Evolutionary conservation across 805 yeast species (phyloP).

Genomic region (Nakazawaea peltata): DNA sequence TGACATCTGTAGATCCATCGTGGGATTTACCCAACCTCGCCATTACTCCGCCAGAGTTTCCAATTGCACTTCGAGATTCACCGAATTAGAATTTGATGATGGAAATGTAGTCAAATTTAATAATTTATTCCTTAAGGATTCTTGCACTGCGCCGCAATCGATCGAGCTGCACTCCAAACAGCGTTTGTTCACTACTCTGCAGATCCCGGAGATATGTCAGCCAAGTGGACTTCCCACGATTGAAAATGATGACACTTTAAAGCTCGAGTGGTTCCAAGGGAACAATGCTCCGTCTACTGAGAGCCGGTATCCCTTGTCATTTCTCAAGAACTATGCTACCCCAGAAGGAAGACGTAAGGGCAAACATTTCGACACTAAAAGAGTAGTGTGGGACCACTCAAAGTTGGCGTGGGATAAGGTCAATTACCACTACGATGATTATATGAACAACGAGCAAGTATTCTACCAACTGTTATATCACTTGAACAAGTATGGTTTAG

Average conservation of each 20-base stretch:
- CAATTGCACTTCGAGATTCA: slow-evolving; percentile 3
- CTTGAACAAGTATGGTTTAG: slow-evolving; percentile 49
- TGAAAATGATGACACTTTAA: slow-evolving; percentile 24
- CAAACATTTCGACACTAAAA: slow-evolving; percentile 26
- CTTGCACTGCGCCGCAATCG: slow-evolving; percentile 40
- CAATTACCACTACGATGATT: slow-evolving; percentile 30
- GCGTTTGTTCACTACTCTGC: slow-evolving; percentile 56
- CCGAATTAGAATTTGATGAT: slow-evolving; percentile 9
- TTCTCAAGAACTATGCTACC: slow-evolving; percentile 37
- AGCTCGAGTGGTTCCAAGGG: slow-evolving; percentile 43
- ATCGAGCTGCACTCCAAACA: slow-evolving; percentile 52
- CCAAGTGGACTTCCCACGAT: slow-evolving; percentile 29
- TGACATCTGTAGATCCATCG: too few species aligned
- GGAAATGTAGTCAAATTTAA: slow-evolving; percentile 26
- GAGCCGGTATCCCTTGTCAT: slow-evolving; percentile 33
- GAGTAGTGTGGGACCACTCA: slow-evolving; percentile 30
- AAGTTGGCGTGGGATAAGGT: slow-evolving; percentile 18
- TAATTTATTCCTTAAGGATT: slow-evolving; percentile 57
- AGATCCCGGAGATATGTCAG: slow-evolving; percentile 26
- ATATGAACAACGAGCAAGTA: slow-evolving; percentile 24
- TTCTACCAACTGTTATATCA: slow-evolving; percentile 33
- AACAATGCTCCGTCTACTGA: slow-evolving; percentile 16
- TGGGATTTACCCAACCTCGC: too few species aligned
- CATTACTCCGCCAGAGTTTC: too few species aligned
- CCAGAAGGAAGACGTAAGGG: slow-evolving; percentile 25